Conservation (phyloP, 2,329 filamentous ascomycete genomes). For the Colletotrichum spaethianum region DNA sequence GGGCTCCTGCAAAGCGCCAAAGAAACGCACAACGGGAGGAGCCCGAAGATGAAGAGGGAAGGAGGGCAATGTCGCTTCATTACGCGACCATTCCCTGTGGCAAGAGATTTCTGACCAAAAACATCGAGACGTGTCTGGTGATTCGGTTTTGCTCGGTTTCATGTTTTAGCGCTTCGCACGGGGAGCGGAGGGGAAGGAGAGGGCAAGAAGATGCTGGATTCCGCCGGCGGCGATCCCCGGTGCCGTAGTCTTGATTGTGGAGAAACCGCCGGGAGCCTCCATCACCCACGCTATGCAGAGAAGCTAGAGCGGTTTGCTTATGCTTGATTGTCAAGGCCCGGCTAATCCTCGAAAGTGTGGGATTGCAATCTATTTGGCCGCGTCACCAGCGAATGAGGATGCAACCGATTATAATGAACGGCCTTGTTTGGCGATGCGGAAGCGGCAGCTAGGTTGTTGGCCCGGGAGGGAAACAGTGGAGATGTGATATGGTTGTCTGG, state of each 20-base stretch:
- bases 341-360: constrained; percentile 15
- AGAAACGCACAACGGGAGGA: background rate
- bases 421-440: constrained; percentile 21
- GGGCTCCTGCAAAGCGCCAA: background rate
- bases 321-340: constrained; percentile 27
- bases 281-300: background rate
- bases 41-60: constrained; percentile 2
- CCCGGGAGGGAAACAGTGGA: background rate
- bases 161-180: constrained; percentile 18
- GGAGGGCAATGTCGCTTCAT: constrained; percentile 4
- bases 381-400: constrained; percentile 28
- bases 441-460: background rate
- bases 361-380: constrained; percentile 18
- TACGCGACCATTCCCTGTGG: constrained; percentile 20
- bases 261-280: constrained; percentile 14
- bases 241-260: constrained; percentile 23
- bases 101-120: constrained; percentile 23
- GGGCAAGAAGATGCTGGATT: background rate
- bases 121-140: constrained; percentile 14
- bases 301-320: constrained; percentile 13
- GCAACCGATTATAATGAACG: constrained; percentile 15
- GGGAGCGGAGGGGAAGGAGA: background rate
- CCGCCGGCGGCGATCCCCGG: background rate
- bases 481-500: constrained; percentile 9
- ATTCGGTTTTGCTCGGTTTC: constrained; percentile 29